Base-by-base conservation (phyloP, 371 early-diverging fungal species). In the Batkoa obscura region DNA sequence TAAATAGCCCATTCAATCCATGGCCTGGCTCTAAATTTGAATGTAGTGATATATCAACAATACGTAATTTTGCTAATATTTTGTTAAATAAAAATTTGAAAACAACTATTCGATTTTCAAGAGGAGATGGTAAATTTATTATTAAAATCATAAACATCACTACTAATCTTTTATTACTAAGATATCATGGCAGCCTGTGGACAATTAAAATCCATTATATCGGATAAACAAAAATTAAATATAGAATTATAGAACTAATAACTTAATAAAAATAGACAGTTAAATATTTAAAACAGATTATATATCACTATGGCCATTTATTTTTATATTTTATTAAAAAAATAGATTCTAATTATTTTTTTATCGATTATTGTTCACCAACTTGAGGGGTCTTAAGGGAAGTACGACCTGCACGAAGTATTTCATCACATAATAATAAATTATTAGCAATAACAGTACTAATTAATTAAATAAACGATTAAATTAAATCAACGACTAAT, bases 351-450 rank as follows among this genome's bases (percentile, higher is more conserved):
- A n/a, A n/a, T n/a, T n/a, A n/a, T n/a, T n/a, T n/a, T n/a, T n/a
- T n/a, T n/a, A n/a, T n/a, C n/a, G n/a, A n/a, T n/a, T n/a, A n/a
- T n/a, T 50, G 34, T 34, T 50, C 53, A 15, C 53, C 38, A 15
- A 4, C 15, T 39, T 53, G 53, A 23, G 35, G 35, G 53, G 50
- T 46, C 62, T 83, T 84, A 53, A 85, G 66, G 50, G 84, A 80
- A 55, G 84, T 75, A 61, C 84, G 73, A 49, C 86, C 86, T 8
- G 86, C 94, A 64, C 96, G 86, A 86, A 99, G 95, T 78, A 99
- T 98, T 73, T 99, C 99, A 73, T 99, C 99, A 23, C 99, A 98
- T 55, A 99, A 78, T 59, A 99, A 73, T 61, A 99, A 76, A 74
- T 94, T 99, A 67, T 90, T 88, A 30, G 99, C 93, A 66, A 96